Percentiles rank a stretch among this genome's conserved stretches.
Evolutionary conservation across 1,139 yeast genomes (phyloP).

Genomic region (Debaryomyces singareniensis): DNA sequence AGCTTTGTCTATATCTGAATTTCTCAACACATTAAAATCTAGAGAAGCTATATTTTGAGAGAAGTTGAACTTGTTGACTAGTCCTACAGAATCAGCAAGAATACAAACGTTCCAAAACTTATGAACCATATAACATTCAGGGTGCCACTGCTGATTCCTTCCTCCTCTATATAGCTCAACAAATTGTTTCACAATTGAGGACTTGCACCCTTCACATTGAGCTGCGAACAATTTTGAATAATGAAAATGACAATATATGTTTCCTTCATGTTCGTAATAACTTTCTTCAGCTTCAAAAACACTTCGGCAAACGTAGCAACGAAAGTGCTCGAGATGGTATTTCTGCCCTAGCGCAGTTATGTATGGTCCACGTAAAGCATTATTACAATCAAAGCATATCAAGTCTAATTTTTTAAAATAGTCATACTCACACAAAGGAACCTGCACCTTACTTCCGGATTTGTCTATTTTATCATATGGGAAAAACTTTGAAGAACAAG

Average conservation of each 20-base stretch:
- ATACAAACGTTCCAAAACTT: conserved; percentile 92
- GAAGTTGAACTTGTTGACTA: conserved; percentile 24
- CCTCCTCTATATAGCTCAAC: conserved; percentile 92
- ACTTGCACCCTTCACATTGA: conserved; percentile 89
- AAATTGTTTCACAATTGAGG: conserved; percentile 88
- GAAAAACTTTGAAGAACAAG: conserved; percentile 69
- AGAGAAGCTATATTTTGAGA: conserved; percentile 1
- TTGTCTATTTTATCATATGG: conserved; percentile 44
- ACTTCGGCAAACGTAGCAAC: conserved; percentile 80
- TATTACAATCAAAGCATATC: conserved; percentile 78
- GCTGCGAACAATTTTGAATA: conserved; percentile 81
- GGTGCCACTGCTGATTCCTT: conserved; percentile 97
- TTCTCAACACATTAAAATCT: conserved; percentile 6
- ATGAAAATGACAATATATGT: conserved; percentile 86
- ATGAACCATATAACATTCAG: conserved; percentile 97
- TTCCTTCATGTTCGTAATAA: conserved; percentile 80
- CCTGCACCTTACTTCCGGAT: conserved; percentile 32
- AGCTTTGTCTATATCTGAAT: conserved; percentile 29
- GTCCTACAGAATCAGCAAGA: conserved; percentile 58
- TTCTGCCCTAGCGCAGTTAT: conserved; percentile 90
- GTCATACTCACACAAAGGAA: conserved; percentile 89
- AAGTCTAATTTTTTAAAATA: conserved; percentile 80
- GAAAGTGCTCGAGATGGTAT: conserved; percentile 93
- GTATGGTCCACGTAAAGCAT: conserved; percentile 86
- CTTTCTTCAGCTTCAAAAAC: conserved; percentile 92